A percentile compares a stretch with the other conserved stretches of the same genome.
Evolutionary conservation across 805 yeast genomes (phyloP).

Genomic region (Saccharomycopsis sp.): DNA sequence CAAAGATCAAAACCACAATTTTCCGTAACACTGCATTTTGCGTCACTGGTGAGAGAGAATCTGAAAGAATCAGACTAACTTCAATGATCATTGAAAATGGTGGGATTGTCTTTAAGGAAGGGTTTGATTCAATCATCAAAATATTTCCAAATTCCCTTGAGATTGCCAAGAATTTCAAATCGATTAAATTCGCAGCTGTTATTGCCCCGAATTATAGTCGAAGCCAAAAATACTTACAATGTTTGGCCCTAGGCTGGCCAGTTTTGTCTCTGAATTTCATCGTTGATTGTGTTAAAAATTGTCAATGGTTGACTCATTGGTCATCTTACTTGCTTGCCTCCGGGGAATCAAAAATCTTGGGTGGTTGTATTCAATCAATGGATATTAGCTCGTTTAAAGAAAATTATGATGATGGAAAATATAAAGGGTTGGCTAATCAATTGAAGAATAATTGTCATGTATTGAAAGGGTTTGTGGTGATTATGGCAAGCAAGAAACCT

Average conservation of each 20-base stretch:
- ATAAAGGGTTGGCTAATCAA: slow-evolving; percentile 34
- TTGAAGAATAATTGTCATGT: slow-evolving; percentile 33
- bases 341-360: slow-evolving; percentile 51
- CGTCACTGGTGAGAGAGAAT: slow-evolving; percentile 16
- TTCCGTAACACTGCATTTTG: slow-evolving; percentile 21
- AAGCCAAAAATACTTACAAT: slow-evolving; percentile 70
- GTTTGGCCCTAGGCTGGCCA: slow-evolving; percentile 83
- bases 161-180: slow-evolving; percentile 10
- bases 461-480: slow-evolving; percentile 22
- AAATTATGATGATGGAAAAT: slow-evolving; percentile 26
- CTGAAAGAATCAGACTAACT: slow-evolving; percentile 2
- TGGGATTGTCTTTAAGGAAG: slow-evolving; percentile 33
- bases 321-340: slow-evolving; percentile 58
- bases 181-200: slow-evolving; percentile 54
- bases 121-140: slow-evolving; percentile 28
- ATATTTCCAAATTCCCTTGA: slow-evolving; percentile 17
- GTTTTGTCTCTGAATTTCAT: slow-evolving; percentile 55
- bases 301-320: slow-evolving; percentile 34
- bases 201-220: slow-evolving; percentile 53
- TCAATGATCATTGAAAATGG: slow-evolving; percentile 25
- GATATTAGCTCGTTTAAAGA: slow-evolving; percentile 39
- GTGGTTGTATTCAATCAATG: slow-evolving; percentile 38
- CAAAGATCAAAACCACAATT: slow-evolving; percentile 19
- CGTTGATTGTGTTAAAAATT: slow-evolving; percentile 37
- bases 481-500: slow-evolving; percentile 24